phyloP scores from a whole-genome alignment of 2,329 filamentous ascomycete species.

The Hypoxylon sp. region DNA sequence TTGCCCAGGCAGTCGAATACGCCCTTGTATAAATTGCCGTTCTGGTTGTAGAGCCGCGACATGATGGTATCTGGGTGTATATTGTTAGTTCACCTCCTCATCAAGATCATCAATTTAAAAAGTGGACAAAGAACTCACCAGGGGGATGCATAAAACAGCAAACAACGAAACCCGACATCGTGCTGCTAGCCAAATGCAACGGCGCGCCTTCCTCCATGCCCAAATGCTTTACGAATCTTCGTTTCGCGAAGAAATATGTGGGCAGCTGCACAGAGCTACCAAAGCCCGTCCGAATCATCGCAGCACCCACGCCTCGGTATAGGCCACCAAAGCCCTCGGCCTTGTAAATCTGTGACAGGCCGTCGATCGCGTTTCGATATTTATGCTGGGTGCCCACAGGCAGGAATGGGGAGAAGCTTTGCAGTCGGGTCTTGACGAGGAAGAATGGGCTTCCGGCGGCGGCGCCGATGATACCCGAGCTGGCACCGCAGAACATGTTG shows the following conservation, averaged over 20 bases:
- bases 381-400: conserved; percentile 97
- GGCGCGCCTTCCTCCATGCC: conserved; percentile 91
- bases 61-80: conserved; percentile 82
- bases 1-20: conserved; percentile 92
- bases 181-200: conserved; percentile 87
- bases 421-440: conserved; percentile 94
- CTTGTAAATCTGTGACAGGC: conserved; percentile 79
- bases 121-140: conserved; percentile 60
- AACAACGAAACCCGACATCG: conserved; percentile 92
- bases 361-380: conserved; percentile 87
- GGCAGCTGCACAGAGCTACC: conserved; percentile 95
- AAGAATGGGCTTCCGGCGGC: conserved; percentile 97
- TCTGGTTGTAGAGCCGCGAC: conserved; percentile 99
- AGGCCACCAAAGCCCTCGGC: conserved; percentile 81
- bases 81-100: background rate
- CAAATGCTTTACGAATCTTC: conserved; percentile 80
- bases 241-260: conserved; percentile 98
- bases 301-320: conserved; percentile 89
- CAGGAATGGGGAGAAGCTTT: conserved; percentile 90
- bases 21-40: conserved; percentile 93
- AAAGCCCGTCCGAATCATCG: conserved; percentile 95
- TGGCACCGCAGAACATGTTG: conserved; percentile 92
- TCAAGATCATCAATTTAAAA: background rate
- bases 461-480: conserved; percentile 89
- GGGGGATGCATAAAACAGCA: conserved; percentile 98